Base-by-base conservation (phyloP, 2,329 filamentous ascomycete species). In the Fusarium tanahbumbuense region DNA sequence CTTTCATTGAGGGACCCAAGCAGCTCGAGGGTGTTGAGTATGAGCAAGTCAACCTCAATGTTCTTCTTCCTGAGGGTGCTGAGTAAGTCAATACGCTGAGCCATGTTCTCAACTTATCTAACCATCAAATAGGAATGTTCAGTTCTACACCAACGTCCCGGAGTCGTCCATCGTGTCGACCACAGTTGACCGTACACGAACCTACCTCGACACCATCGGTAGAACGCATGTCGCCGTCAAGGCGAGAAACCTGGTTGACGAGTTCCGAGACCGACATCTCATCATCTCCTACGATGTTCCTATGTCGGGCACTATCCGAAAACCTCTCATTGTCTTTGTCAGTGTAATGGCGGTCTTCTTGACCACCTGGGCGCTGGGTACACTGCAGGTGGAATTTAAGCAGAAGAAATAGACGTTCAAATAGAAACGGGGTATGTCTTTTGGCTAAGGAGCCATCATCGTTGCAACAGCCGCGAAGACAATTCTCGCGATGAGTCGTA, bases 191-290 rank as follows among this genome's bases (percentile, higher is more conserved):
- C 81, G 91, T n/a, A 89, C 96, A 82, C 91, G 90, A 80, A 98
- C 94, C 0, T 99, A 94, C 82, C 92, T 99, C 83, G 96, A 99
- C 81, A 98, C 96, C 0, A 76, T 95, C 32, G 96, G 96, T 66
- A 92, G 96, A 69, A 97, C 95, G 1, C 88, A 91, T 1, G 85
- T 99, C 65, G 91, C 87, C 53, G 86, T 99, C 76, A 92, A 91
- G 67, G 93, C 93, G 10, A 86, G 90, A 73, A 98, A 98, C 79
- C 84, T 98, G 55, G 93, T 97, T 2, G 96, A 99, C 74, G 96
- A 98, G 73, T 89, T 94, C 76, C 88, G 94, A 56, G 93, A 94
- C 76, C 90, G 92, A 32, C 90, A 96, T 70, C 81, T 98, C 23
- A 84, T 97, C 73, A 92, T 98, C 56, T 91, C 92, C 3, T 99